Conservation (phyloP, 805 yeast genomes). For the Zygosaccharomyces pseudorouxii region DNA sequence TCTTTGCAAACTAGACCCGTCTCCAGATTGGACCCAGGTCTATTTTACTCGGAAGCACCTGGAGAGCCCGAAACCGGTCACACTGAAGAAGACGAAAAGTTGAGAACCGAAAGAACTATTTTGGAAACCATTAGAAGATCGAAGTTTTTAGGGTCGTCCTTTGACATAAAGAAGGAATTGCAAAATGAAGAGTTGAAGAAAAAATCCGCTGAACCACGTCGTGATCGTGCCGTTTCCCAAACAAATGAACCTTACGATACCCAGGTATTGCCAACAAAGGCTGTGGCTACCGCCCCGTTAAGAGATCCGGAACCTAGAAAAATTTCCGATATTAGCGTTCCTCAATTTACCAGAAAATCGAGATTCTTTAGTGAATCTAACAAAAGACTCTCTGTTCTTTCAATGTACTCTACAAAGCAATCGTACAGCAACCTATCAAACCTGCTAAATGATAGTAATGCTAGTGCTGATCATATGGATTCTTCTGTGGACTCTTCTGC, state of each 20-base stretch:
- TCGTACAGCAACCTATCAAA: slow-evolving; percentile 57
- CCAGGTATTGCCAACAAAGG: slow-evolving; percentile 27
- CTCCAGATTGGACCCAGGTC: slow-evolving; percentile 43
- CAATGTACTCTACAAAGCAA: slow-evolving; percentile 63
- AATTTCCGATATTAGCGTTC: slow-evolving; percentile 61
- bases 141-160: slow-evolving; percentile 41
- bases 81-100: slow-evolving; percentile 21
- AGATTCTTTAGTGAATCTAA: slow-evolving; percentile 56
- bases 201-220: slow-evolving; percentile 4
- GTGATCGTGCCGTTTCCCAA: slow-evolving; percentile 14
- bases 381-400: slow-evolving; percentile 66
- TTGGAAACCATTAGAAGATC: slow-evolving; percentile 44
- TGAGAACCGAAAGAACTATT: slow-evolving; percentile 32
- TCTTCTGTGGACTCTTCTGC: slow-evolving; percentile 15
- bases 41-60: slow-evolving; percentile 23
- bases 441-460: slow-evolving; percentile 32
- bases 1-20: slow-evolving; percentile 41
- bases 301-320: slow-evolving; percentile 41
- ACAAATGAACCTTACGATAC: slow-evolving; percentile 19
- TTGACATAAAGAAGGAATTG: slow-evolving; percentile 35
- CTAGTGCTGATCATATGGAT: slow-evolving; percentile 6
- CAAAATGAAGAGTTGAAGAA: slow-evolving; percentile 12
- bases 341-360: slow-evolving; percentile 66
- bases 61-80: slow-evolving; percentile 21
- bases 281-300: slow-evolving; percentile 25